Base-by-base conservation (phyloP, 371 early-diverging fungal species). In the Lichtheimia ornata region DNA sequence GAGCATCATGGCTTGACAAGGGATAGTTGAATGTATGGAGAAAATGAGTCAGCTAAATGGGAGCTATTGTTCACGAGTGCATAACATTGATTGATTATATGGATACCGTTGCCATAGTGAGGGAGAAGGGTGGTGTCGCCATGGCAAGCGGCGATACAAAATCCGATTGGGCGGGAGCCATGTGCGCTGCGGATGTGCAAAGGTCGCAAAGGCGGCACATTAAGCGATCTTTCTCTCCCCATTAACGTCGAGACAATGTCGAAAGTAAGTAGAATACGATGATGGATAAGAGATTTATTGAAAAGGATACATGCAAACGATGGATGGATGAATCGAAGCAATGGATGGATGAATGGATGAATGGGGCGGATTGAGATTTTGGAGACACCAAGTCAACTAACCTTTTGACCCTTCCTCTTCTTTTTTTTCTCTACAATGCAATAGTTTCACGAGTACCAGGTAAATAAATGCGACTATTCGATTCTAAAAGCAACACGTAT, bases 381-480 rank as follows among this genome's bases (percentile, higher is more conserved):
- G 35, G 2, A n/a, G 22, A 22, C 1, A 22, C 22, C 35, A 35
- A 35, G 35, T 35, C n/a, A 47, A 18, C 22, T 47, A 13, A 47
- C 22, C 1, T 17, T 17, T n/a, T 5, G 47, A 47, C 22, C 11
- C 47, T 24, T 41, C 15, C 18, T 18, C 7, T 18, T 40, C 43
- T 59, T 11, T 51, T 5, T 3, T 7, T 17, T 43, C 18, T 47
- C 20, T 24, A 15, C 35, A 35, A 35, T 35, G 35, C 2, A 6
- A 55, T 40, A 63, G 63, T 63, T 63, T 57, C 63, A 63, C 63
- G 63, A 63, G 57, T 63, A 63, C 49, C 61, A 61, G 61, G 59
- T 58, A 58, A 50, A 2, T 25, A 1, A 50, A n/a, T 2, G 9
- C 15, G 58, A 50, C 11, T 14, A 5, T 22, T 18, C 47, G 18